Base-by-base conservation (phyloP, 441 rosid genomes). In the Erysimum cheiri region DNA sequence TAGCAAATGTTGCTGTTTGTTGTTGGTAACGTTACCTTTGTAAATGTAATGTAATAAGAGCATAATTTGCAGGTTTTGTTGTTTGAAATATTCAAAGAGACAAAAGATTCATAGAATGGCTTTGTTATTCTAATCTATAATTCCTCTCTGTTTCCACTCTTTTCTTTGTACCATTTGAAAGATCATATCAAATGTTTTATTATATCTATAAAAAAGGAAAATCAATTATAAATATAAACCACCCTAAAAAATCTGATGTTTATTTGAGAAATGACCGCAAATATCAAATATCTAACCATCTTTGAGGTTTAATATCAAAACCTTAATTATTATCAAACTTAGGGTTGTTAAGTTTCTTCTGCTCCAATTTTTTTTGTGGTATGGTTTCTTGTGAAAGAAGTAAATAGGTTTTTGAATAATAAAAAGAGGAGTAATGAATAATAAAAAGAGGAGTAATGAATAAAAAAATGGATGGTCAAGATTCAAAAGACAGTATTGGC, bases 1-100 rank as follows among this genome's bases (percentile, higher is more conserved):
- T 75, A 64, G 37, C 60, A 62, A 68, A 74, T 61, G 78, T 52
- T 11, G 59, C 13, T 74, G 60, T 69, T 69, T 75, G 74, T 75
- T 67, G 78, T 46, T 74, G 78, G 78, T 74, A 44, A 67, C 28
- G 44, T 67, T 67, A 43, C 48, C 50, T n/a, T 60, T 74, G 78
- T 74, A 74, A 47, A 54, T 62, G 74, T 62, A 37, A 11, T 48
- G 60, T 63, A 69, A 62, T 75, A 75, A 75, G 53, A 75, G 47
- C 11, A 68, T 40, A 67, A 14, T 41, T 73, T 37, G 56, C 40
- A 53, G 47, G 62, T 26, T 67, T 60, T 40, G n/a, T 52, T 31
- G 59, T 43, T 59, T 40, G 4, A 46, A 43, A n/a, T 46, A 11
- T 62, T 62, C 55, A 47, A 62, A 17, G 67, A 31, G 52, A 52